phyloP scores from a whole-genome alignment of 2,329 filamentous ascomycete species.

The Taxawa tesnikishii region DNA sequence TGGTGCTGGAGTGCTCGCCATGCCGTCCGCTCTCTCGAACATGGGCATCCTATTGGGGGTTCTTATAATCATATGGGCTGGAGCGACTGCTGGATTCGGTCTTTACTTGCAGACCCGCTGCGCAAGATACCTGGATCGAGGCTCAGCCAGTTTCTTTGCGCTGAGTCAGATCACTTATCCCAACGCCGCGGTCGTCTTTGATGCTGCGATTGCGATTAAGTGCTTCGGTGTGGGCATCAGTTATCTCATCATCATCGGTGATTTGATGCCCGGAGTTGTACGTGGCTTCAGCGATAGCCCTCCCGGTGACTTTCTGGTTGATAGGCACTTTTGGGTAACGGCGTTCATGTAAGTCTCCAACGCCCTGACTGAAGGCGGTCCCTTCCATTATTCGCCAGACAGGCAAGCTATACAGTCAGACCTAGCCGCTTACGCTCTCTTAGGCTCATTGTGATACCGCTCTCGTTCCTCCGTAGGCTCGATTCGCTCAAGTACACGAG shows the following conservation, averaged over 20 bases:
- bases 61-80: conserved; percentile 83
- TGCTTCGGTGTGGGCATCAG: conserved; percentile 96
- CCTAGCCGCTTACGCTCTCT: background rate
- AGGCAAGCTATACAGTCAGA: background rate
- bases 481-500: conserved; percentile 98
- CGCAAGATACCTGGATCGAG: conserved; percentile 82
- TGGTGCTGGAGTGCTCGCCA: conserved; percentile 83
- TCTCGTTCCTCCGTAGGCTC: conserved; percentile 80
- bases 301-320: conserved; percentile 62
- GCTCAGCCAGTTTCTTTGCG: conserved; percentile 87
- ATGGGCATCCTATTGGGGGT: conserved; percentile 85
- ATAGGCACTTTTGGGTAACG: conserved; percentile 95
- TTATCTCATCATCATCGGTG: conserved; percentile 97
- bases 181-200: conserved; percentile 88
- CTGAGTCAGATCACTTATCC: conserved; percentile 94
- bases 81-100: conserved; percentile 76
- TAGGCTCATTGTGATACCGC: conserved; percentile 80
- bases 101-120: conserved; percentile 91
- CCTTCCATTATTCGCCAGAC: background rate
- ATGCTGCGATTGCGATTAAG: conserved; percentile 91
- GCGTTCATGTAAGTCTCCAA: conserved; percentile 69
- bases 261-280: conserved; percentile 92
- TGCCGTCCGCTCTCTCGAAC: conserved; percentile 91
- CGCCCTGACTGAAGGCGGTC: no score
- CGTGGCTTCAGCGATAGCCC: conserved; percentile 57